phyloP scores from a whole-genome alignment of 148 eudicot genomes.

The Silene uniflora region DNA sequence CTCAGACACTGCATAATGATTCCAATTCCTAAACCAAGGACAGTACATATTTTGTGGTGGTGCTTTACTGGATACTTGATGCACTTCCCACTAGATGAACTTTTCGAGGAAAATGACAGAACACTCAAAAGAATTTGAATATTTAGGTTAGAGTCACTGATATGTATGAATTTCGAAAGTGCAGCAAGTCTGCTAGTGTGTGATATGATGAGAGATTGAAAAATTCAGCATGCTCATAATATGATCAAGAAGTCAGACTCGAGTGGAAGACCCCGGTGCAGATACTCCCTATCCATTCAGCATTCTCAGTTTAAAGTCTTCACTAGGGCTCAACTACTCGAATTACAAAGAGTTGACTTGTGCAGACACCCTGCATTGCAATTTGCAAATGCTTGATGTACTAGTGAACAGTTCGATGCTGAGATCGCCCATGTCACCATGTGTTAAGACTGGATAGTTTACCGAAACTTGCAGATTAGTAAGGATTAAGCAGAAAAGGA shows the following conservation, averaged over 20 bases:
- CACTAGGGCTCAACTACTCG: no score
- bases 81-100: neutral
- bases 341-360: no score
- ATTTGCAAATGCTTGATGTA: no score
- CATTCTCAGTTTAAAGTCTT: no score
- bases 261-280: neutral
- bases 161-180: neutral
- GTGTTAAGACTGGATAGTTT: no score
- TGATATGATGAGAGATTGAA: neutral
- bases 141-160: neutral
- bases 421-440: no score
- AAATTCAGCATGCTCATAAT: neutral
- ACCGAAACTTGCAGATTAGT: no score
- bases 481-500: no score
- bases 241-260: neutral
- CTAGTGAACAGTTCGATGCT: no score
- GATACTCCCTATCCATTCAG: neutral
- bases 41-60: neutral
- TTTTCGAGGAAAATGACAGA: neutral
- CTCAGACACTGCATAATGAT: neutral
- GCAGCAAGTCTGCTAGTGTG: neutral
- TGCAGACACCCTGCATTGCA: no score
- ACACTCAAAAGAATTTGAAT: neutral
- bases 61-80: neutral
- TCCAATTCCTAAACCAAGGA: neutral